These are phyloP conservation scores for Oxytropis ochrocephala DNA, from an alignment of 306 rosid species.

Conservation along the genomic window DNA sequence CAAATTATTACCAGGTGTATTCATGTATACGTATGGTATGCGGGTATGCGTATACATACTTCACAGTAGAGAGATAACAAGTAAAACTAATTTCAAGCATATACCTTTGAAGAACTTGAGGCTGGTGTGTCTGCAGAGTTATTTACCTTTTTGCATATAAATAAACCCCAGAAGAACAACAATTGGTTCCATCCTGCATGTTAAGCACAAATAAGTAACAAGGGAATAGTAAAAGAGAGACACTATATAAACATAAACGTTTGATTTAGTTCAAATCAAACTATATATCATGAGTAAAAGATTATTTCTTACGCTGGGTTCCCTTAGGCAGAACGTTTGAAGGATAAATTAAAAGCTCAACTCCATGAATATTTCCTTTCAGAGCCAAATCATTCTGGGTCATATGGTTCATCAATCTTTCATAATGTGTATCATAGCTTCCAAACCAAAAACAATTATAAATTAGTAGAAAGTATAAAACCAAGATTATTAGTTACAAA, in stretches of 20 bases:
- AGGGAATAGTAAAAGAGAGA: not conserved
- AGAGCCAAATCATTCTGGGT: not conserved
- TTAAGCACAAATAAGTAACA: not conserved
- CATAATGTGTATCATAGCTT: slow-evolving; percentile 28
- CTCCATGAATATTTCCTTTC: too few relatives aligned
- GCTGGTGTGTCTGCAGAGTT: not conserved
- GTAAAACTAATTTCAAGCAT: too few relatives aligned
- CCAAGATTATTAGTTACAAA: not conserved
- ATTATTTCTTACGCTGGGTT: slow-evolving; percentile 20
- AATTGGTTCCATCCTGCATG: slow-evolving; percentile 16
- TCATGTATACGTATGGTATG: too few relatives aligned
- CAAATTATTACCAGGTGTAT: too few relatives aligned
- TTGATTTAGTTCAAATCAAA: not conserved
- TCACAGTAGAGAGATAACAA: too few relatives aligned
- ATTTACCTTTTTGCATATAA: slow-evolving; percentile 5
- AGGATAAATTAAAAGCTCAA: too few relatives aligned
- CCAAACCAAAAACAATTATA: not conserved
- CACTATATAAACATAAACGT: not conserved
- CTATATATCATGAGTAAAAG: not conserved
- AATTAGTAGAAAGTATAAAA: not conserved
- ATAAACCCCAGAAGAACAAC: slow-evolving; percentile 23
- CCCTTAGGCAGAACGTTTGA: not conserved
- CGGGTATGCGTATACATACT: too few relatives aligned
- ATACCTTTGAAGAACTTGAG: slow-evolving; percentile 6
- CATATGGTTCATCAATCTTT: slow-evolving; percentile 20